These are phyloP conservation scores for Inga oerstediana DNA, from an alignment of 306 rosid genomes.

Conservation along the genomic window DNA sequence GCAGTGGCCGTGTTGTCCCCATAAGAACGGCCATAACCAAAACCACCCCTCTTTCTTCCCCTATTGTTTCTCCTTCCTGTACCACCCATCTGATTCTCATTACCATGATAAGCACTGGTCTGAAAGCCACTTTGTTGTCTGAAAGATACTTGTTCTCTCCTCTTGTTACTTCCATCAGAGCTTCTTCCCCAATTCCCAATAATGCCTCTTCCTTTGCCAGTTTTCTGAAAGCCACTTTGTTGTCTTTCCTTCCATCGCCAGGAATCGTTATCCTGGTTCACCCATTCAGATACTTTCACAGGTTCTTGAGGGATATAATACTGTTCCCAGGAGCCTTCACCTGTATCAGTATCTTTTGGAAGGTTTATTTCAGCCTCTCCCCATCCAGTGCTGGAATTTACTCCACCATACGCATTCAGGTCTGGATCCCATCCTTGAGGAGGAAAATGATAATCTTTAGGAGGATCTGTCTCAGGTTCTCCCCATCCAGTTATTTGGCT, in stretches of 20 bases:
- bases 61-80: constrained; percentile 49
- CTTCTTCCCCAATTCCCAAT: constrained; percentile 45
- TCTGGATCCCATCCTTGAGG: constrained; percentile 7
- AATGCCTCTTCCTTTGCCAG: constrained; percentile 31
- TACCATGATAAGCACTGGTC: constrained; percentile 41
- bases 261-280: constrained; percentile 25
- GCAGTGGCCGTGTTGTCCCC: constrained; percentile 29
- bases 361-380: constrained; percentile 36
- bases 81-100: constrained; percentile 41
- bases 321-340: constrained; percentile 48
- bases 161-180: constrained; percentile 39
- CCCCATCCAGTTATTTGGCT: constrained; percentile 22
- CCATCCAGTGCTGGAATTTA: constrained; percentile 11
- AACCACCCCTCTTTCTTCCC: constrained; percentile 54
- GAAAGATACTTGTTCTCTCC: constrained; percentile 37
- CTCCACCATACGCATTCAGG: neutral
- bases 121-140: neutral
- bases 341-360: constrained; percentile 33
- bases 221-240: constrained; percentile 33
- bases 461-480: constrained; percentile 12
- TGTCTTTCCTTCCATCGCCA: constrained; percentile 44
- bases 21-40: constrained; percentile 31
- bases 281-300: constrained; percentile 40
- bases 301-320: constrained; percentile 18
- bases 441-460: constrained; percentile 11